Base-by-base conservation (phyloP, 2,329 filamentous ascomycete species). In the Rugonectria rugulosa region DNA sequence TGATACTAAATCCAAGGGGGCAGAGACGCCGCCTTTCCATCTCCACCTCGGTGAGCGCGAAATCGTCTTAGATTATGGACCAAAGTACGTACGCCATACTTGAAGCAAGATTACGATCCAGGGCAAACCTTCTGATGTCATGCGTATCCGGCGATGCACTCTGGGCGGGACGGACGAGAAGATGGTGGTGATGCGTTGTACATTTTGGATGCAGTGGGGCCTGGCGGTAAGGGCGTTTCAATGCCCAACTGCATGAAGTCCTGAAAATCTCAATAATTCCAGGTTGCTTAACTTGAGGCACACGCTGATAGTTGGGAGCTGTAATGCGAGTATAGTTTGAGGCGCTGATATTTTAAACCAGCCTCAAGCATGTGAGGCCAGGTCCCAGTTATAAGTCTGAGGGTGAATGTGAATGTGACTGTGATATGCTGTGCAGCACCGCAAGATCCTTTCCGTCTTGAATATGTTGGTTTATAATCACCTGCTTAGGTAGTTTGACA, bases 121-220 rank as follows among this genome's bases (percentile, higher is more conserved):
- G 40, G 43, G 29, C 34, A n/a, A 27, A 43, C 41, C 17, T 19
- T 44, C 47, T 55, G 51, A 52, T 52, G 53, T 53, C 56, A 56
- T 56, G 37, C 43, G 38, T 47, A 23, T 31, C 19, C 34, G 44
- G 37, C 20, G 29, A 56, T 27, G 47, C 52, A 56, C 40, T 40
- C 27, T 42, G 38, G 43, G 27, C 54, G 55, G 56, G 57, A 31
- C 37, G 57, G 41, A 32, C 56, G 17, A 52, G 51, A 65, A 67
- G 64, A 60, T 64, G 66, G 64, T 66, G 61, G 67, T 60, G 61
- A 67, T 82, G 80, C 73, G 79, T 77, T 82, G 80, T 82, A 75
- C 79, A 78, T 71, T 67, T 59, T 62, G 68, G 68, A 56, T 64
- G 68, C 62, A 66, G 65, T 71, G 70, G 70, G 70, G 72, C 72